phyloP scores from a whole-genome alignment of 2,329 filamentous ascomycete species.

The Epichloe gansuensis region DNA sequence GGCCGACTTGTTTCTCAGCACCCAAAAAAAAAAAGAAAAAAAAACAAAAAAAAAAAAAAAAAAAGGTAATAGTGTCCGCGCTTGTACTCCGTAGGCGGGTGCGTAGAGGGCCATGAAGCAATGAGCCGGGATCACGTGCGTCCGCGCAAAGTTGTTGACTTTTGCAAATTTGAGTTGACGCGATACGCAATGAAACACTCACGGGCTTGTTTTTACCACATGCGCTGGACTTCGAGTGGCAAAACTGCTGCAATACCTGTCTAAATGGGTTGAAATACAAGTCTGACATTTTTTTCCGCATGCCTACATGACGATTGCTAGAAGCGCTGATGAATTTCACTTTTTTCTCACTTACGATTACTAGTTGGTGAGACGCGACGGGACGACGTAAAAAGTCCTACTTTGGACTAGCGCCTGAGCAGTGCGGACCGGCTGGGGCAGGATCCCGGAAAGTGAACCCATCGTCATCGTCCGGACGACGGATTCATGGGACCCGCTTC shows the following conservation, averaged over 20 bases:
- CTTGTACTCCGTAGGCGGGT: too few species aligned
- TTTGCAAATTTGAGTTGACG: neutral
- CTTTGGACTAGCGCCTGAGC: neutral
- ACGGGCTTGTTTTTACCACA: neutral
- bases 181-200: neutral
- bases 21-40: too few species aligned
- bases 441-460: too few species aligned
- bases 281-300: neutral
- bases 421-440: neutral
- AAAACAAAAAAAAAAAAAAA: too few species aligned
- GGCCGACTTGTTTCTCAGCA: too few species aligned
- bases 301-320: neutral
- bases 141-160: neutral
- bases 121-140: conserved; percentile 1
- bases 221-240: neutral
- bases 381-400: neutral
- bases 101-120: neutral
- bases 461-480: conserved; percentile 5
- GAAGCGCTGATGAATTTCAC: neutral
- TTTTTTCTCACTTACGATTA: neutral
- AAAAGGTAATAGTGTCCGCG: too few species aligned
- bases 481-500: neutral
- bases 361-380: conserved; percentile 5
- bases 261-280: too few species aligned
- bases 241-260: too few species aligned